Percentiles rank a stretch among this genome's conserved stretches.
phyloP scores from a whole-genome alignment of 495 filamentous ascomycete genomes.

The Penicillium cinerascens region DNA sequence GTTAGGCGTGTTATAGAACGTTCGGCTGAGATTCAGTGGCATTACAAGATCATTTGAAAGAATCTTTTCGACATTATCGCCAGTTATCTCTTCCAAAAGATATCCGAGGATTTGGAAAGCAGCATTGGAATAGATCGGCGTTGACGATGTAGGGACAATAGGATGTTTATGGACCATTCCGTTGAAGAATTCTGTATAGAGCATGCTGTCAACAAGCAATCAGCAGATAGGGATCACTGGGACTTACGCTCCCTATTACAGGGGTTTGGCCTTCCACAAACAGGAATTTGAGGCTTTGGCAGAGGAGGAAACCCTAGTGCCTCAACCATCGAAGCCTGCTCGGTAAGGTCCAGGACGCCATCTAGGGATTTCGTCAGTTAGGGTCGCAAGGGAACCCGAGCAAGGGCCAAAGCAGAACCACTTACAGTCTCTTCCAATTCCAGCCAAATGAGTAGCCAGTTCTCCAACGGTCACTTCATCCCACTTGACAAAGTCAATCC shows the following conservation, averaged over 20 bases:
- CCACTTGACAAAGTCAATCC: constrained; percentile 44
- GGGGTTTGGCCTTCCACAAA: constrained; percentile 15
- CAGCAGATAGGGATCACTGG: background rate
- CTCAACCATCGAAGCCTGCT: constrained; percentile 16
- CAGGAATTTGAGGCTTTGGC: constrained; percentile 9
- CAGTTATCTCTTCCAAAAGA: constrained; percentile 41
- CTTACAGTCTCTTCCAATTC: constrained; percentile 44
- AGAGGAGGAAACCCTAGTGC: constrained; percentile 36
- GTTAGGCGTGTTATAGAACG: constrained; percentile 30
- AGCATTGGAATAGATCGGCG: constrained; percentile 58
- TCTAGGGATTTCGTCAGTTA: constrained; percentile 9
- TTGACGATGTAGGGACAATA: constrained; percentile 44
- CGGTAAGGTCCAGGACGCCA: constrained; percentile 36
- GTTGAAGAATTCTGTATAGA: constrained; percentile 46
- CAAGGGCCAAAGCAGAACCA: constrained; percentile 28
- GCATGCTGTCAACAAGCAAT: background rate
- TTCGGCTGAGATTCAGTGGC: constrained; percentile 37
- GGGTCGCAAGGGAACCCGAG: constrained; percentile 41
- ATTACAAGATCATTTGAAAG: constrained; percentile 28
- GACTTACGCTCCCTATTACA: constrained; percentile 25
- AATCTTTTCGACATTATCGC: constrained; percentile 4
- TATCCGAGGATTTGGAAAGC: constrained; percentile 56
- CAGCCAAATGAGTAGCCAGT: constrained; percentile 51
- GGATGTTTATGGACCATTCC: constrained; percentile 44
- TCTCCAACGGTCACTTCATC: constrained; percentile 51